Evolutionary conservation across 495 filamentous ascomycete species (phyloP).

Genomic region (Penicillium manginii): DNA sequence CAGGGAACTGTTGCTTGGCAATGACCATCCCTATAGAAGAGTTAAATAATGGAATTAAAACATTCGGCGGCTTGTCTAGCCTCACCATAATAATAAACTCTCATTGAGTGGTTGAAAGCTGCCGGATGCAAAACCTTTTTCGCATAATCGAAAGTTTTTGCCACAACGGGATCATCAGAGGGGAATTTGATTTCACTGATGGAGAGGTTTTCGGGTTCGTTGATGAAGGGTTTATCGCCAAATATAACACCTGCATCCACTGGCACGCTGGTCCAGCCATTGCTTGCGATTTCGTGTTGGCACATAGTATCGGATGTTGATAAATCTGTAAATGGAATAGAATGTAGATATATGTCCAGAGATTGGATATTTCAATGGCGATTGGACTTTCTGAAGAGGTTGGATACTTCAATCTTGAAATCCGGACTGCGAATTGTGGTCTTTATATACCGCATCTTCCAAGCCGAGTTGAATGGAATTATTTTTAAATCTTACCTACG

Average conservation of each 20-base stretch:
- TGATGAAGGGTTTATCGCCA: constrained; percentile 25
- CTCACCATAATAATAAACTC: constrained; percentile 70
- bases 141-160: constrained; percentile 28
- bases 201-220: constrained; percentile 13
- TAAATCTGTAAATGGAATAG: not conserved
- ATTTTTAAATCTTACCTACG: too few relatives aligned
- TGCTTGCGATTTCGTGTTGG: constrained; percentile 24
- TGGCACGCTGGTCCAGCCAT: constrained; percentile 34
- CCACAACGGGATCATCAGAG: constrained; percentile 23
- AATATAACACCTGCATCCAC: constrained; percentile 35
- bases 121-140: constrained; percentile 32
- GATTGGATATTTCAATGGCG: too few relatives aligned
- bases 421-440: too few relatives aligned
- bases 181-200: constrained; percentile 31
- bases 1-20: constrained; percentile 32
- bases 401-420: too few relatives aligned
- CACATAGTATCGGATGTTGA: constrained; percentile 22
- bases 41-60: too few relatives aligned
- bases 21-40: constrained; percentile 28
- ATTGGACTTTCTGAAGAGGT: too few relatives aligned
- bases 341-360: not conserved
- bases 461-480: too few relatives aligned
- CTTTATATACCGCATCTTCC: too few relatives aligned
- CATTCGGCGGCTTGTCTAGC: not conserved
- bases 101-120: constrained; percentile 75